phyloP scores from a whole-genome alignment of 805 yeast species.

The Ogataea salicorniae region DNA sequence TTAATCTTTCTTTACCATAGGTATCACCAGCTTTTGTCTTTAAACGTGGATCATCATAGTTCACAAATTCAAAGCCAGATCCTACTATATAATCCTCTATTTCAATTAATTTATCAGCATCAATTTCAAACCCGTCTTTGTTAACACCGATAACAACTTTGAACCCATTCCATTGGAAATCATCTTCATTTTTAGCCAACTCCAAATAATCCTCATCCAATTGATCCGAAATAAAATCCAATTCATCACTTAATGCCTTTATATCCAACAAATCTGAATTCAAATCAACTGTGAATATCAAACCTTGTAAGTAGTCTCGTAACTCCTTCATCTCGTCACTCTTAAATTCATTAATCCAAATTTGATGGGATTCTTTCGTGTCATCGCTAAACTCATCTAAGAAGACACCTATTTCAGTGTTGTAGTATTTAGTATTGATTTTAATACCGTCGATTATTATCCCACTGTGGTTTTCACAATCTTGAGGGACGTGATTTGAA shows the following conservation, averaged over 20 bases:
- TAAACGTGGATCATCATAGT: conserved; percentile 28
- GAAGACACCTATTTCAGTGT: conserved; percentile 23
- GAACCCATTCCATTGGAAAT: conserved; percentile 32
- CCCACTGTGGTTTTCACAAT: conserved; percentile 20
- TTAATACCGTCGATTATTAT: conserved; percentile 19
- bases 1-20: conserved; percentile 36
- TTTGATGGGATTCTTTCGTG: conserved; percentile 14
- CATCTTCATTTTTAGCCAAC: conserved; percentile 4
- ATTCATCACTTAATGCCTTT: conserved; percentile 11
- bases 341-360: conserved; percentile 38
- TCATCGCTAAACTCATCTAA: conserved; percentile 29
- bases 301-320: conserved; percentile 42
- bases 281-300: conserved; percentile 37
- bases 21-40: conserved; percentile 32
- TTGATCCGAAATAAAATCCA: conserved; percentile 17
- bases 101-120: conserved; percentile 15
- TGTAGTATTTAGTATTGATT: conserved; percentile 24
- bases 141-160: conserved; percentile 32
- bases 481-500: conserved; percentile 11
- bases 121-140: not conserved
- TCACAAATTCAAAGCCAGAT: conserved; percentile 40
- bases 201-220: conserved; percentile 22
- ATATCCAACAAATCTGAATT: conserved; percentile 1
- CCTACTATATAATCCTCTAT: conserved; percentile 36
- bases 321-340: conserved; percentile 36